Evolutionary conservation across 2,329 filamentous ascomycete species (phyloP).

Genomic region (Aspergillus aculeatinus): DNA sequence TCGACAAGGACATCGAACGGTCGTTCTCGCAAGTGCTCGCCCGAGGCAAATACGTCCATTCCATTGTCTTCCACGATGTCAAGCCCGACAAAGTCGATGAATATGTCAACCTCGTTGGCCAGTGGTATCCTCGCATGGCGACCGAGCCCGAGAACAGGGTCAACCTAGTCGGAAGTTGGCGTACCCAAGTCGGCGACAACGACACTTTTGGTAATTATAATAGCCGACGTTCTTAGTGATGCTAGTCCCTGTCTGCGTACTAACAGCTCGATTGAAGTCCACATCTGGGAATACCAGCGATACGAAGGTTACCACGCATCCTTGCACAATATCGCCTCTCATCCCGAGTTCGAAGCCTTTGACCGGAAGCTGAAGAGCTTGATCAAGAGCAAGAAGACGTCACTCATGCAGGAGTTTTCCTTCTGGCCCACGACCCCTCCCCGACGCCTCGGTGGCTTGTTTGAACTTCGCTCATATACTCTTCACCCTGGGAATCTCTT

Average conservation of each 20-base stretch:
- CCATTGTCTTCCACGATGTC: slow-evolving; percentile 93
- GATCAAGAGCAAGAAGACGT: slow-evolving; percentile 79
- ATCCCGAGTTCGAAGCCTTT: slow-evolving; percentile 81
- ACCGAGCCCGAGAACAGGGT: slow-evolving; percentile 84
- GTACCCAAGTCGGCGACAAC: slow-evolving; percentile 94
- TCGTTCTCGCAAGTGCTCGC: slow-evolving; percentile 95
- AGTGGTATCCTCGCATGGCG: slow-evolving; percentile 91
- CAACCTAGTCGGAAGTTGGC: slow-evolving; percentile 94
- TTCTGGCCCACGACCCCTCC: slow-evolving; percentile 98
- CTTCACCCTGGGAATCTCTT: slow-evolving; percentile 92
- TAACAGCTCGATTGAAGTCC: slow-evolving; percentile 61
- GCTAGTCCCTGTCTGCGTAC: slow-evolving; percentile 16
- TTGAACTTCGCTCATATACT: slow-evolving; percentile 95
- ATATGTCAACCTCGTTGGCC: slow-evolving; percentile 83
- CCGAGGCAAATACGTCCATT: slow-evolving; percentile 96
- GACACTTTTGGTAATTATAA: slow-evolving; percentile 82
- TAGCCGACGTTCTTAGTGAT: neutral
- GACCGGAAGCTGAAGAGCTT: slow-evolving; percentile 81
- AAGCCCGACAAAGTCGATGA: slow-evolving; percentile 95
- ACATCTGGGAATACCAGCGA: slow-evolving; percentile 99
- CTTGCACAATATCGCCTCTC: slow-evolving; percentile 75
- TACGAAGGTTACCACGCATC: slow-evolving; percentile 96
- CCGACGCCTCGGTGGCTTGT: slow-evolving; percentile 84
- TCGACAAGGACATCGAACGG: slow-evolving; percentile 93
- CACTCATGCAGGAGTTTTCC: slow-evolving; percentile 98